Base-by-base conservation (phyloP, 2,329 filamentous ascomycete species). In the Aspergillus niger region DNA sequence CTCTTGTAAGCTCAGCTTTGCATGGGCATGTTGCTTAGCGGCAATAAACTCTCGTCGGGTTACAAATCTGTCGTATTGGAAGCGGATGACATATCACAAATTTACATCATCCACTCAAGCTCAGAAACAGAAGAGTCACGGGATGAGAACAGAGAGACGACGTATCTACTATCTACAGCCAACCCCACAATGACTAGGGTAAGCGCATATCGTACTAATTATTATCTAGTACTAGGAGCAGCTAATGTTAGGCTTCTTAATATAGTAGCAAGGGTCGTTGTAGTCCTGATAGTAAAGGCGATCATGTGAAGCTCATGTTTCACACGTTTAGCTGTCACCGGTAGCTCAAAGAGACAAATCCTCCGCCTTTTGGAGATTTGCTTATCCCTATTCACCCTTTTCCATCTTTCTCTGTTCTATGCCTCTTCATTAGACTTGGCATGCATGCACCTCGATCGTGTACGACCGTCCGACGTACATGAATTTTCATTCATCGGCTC, bases 281-380 rank as follows among this genome's bases (percentile, higher is more conserved):
- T 13, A 49, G 41, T 49, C 13, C 26, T n/a, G 26, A 30, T 28
- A 11, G 44, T 22, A 30, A 30, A 30, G 3, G 13, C 44, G 20
- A 49, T 28, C 47, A 28, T 48, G 41, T 17, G 41, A 43, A 43
- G 41, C 41, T 44, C 41, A 30, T 24, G 20, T 44, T 44, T 24
- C 41, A 44, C 41, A 44, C 41, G 41, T 44, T 24, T 24, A 44
- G 41, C 10, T 44, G 20, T 44, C 41, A 44, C 20, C 20, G 17
- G 20, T 22, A 22, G 41, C 22, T 44, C 41, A 22, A 44, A 44
- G 20, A 24, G 43, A 50, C 3, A 17, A 22, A 20, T 32, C 55
- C 22, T 57, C 38, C 55, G 48, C 17, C 52, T 51, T 57, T 57
- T 53, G 38, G 50, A 28, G 15, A 17, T 49, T 24, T 17, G 38